Base-by-base conservation (phyloP, 1,139 yeast genomes). In the Yamadazyma pseudoaaseri region DNA sequence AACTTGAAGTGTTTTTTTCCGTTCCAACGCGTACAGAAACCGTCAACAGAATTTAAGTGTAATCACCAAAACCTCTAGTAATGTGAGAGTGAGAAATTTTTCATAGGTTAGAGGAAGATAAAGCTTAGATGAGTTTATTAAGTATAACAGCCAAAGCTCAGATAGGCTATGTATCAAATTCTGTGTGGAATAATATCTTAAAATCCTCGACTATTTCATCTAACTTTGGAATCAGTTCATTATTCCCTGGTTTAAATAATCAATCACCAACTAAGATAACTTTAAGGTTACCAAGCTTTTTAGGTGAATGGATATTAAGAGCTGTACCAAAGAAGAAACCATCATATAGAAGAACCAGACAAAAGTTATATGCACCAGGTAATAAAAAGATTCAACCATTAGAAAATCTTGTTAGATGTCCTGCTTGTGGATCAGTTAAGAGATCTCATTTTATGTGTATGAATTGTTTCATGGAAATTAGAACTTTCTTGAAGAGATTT, bases 301-400 rank as follows among this genome's bases (percentile, higher is more conserved):
- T 39, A 15, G 38, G 35, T 11, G 95, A 95, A 15, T 54, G 61
- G 44, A 74, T 86, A 24, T 68, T 86, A 39, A 69, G 69, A 45
- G 97, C 98, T 2, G 97, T 81, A 3, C 97, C 98, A 37, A 92
- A 92, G 70, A 89, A 90, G 76, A 89, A 87, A 61, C 80, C 79
- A 9, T 87, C 97, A 6, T 86, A 86, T 56, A 78, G 79, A 63
- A 85, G 87, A 61, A 84, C 86, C 54, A 80, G 97, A 60, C 82
- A 77, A 54, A 81, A 84, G 62, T 74, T 86, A 47, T 81, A 85
- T 49, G 85, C 86, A 11, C 90, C 96, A 3, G 95, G 89, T 9
- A 72, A 77, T 43, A 90, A 87, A 57, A 94, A 89, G 52, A 69
- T 85, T 45, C 79, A 86, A 56, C 81, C 81, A 35, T 70, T 86